These are phyloP conservation scores for Echinochloa phyllopogon DNA, from an alignment of 176 grass and related monocot genomes.

Conservation along the genomic window DNA sequence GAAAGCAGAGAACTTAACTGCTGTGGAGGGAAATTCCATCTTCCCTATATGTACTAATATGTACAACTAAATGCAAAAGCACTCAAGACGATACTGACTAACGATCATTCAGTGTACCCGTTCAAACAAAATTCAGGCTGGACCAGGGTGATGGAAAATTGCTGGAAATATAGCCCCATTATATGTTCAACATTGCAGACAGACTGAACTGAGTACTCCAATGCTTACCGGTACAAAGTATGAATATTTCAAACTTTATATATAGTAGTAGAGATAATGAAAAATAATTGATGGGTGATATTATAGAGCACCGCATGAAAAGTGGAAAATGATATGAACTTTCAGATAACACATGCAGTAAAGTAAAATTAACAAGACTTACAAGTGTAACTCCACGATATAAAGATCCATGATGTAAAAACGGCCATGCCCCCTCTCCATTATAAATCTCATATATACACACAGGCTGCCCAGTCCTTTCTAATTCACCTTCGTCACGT, in stretches of 20 bases:
- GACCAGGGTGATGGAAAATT: not conserved
- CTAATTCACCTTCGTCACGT: slow-evolving; percentile 92
- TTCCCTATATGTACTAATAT: slow-evolving; percentile 17
- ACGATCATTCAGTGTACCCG: not conserved
- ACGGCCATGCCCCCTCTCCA: slow-evolving; percentile 81
- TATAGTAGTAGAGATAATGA: not conserved
- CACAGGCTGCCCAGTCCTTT: slow-evolving; percentile 83
- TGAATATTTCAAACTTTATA: not conserved
- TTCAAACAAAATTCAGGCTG: not conserved
- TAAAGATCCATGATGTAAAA: slow-evolving; percentile 92
- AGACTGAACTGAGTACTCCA: not conserved
- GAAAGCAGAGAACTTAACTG: slow-evolving; percentile 10
- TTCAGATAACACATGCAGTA: slow-evolving; percentile 17
- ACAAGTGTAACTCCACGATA: slow-evolving; percentile 91
- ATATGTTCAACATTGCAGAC: not conserved
- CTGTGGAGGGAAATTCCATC: not conserved
- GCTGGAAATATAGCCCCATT: not conserved
- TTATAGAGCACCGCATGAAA: slow-evolving; percentile 8
- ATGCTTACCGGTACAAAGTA: not conserved
- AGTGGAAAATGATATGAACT: not conserved
- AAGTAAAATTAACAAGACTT: slow-evolving; percentile 52
- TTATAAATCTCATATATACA: slow-evolving; percentile 92
- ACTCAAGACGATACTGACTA: not conserved
- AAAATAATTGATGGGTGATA: slow-evolving; percentile 4
- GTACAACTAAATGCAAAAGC: not conserved